Evolutionary conservation across 176 grass and related monocot species (phyloP).

Genomic region (Cocos nucifera): DNA sequence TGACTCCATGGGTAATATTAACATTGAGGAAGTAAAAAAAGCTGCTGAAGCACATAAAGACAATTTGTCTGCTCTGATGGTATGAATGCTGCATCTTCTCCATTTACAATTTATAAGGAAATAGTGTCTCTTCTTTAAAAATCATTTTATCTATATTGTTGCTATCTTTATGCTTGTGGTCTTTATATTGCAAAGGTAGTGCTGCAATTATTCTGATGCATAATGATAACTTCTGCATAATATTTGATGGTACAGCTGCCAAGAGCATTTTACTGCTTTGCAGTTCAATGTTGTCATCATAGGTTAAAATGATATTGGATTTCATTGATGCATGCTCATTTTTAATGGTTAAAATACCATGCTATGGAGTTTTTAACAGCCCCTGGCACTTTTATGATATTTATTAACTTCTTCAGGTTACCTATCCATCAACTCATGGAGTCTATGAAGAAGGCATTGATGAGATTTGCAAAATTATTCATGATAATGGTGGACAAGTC

Average conservation of each 20-base stretch:
- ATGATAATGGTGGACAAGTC: constrained; percentile 93
- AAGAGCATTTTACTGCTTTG: too few relatives aligned
- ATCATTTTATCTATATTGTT: too few relatives aligned
- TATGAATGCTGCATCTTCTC: constrained; percentile 17
- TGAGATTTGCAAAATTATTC: constrained; percentile 97
- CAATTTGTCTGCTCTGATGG: constrained; percentile 91
- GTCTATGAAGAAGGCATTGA: constrained; percentile 99
- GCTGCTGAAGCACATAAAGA: constrained; percentile 89
- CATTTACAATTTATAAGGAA: not conserved
- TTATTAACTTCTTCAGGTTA: constrained; percentile 51
- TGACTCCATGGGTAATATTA: constrained; percentile 97
- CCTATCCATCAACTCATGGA: constrained; percentile 98
- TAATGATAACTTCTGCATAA: too few relatives aligned
- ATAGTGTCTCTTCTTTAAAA: too few relatives aligned
- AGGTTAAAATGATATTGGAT: too few relatives aligned
- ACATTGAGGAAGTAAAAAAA: constrained; percentile 89
- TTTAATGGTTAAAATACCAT: too few relatives aligned
- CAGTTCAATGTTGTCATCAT: too few relatives aligned
- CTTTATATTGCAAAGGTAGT: not conserved
- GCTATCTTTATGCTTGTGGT: not conserved
- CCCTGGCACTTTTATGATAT: too few relatives aligned
- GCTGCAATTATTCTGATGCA: too few relatives aligned
- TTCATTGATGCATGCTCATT: too few relatives aligned
- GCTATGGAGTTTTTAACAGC: too few relatives aligned
- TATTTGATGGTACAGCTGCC: too few relatives aligned